phyloP scores from a whole-genome alignment of 495 filamentous ascomycete species.

The Penicillium silybi region DNA sequence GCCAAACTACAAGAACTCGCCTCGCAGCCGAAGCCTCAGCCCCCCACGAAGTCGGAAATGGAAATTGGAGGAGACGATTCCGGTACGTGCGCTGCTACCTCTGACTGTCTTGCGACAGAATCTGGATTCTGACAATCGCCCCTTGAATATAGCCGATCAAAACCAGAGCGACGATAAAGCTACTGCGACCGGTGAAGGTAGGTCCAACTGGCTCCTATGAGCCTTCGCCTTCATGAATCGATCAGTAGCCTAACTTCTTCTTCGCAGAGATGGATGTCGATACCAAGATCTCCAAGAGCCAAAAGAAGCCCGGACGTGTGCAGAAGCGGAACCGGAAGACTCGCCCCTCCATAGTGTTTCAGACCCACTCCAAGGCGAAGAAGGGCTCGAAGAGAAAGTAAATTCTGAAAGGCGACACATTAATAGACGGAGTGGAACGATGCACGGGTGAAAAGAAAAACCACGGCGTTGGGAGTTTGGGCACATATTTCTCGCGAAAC shows the following conservation, averaged over 20 bases:
- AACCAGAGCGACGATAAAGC: constrained; percentile 11
- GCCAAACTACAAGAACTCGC: constrained; percentile 75
- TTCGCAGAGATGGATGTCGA: constrained; percentile 41
- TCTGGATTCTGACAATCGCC: background rate
- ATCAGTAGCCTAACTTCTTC: background rate
- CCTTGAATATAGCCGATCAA: constrained; percentile 12
- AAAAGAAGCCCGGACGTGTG: constrained; percentile 28
- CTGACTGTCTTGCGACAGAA: background rate
- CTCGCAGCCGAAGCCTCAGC: constrained; percentile 52
- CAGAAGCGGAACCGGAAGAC: constrained; percentile 41
- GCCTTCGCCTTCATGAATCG: background rate
- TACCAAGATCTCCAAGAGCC: constrained; percentile 19
- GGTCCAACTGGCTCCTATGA: background rate
- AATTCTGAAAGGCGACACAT: constrained; percentile 8
- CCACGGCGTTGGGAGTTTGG: constrained; percentile 10
- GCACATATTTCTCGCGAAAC: background rate
- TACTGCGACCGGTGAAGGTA: constrained; percentile 25
- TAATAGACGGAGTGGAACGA: background rate
- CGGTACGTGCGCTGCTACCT: constrained; percentile 23
- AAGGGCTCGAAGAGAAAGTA: constrained; percentile 31
- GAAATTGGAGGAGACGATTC: constrained; percentile 13
- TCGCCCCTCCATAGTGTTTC: constrained; percentile 44
- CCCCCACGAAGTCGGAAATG: constrained; percentile 21
- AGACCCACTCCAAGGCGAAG: constrained; percentile 24
- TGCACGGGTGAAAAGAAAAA: background rate